These are phyloP conservation scores for Pinus albicaulis DNA, from an alignment of 75 land plant species.

Conservation along the genomic window DNA sequence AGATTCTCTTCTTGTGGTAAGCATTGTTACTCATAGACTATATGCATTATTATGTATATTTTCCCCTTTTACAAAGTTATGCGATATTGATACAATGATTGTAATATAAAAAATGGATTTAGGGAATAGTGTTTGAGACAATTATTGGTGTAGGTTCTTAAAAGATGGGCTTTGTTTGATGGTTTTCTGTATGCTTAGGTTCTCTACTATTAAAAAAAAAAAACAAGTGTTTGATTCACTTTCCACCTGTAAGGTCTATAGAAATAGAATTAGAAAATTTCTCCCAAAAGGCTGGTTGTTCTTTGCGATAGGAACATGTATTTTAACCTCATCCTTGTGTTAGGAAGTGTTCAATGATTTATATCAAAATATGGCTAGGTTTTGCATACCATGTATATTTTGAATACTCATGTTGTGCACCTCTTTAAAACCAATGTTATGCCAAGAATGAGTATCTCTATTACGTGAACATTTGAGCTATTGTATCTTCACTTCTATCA, in stretches of 20 bases:
- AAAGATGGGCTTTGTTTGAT: too few species aligned
- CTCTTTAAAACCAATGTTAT: neutral
- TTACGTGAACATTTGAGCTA: too few species aligned
- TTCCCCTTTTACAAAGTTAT: neutral
- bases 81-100: too few species aligned
- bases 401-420: too few species aligned
- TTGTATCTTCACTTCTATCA: neutral
- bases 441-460: too few species aligned
- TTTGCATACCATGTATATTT: too few species aligned
- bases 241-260: constrained; percentile 97
- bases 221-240: constrained; percentile 88
- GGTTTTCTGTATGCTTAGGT: constrained; percentile 34
- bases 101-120: too few species aligned
- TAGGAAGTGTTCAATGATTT: too few species aligned
- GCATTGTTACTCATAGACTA: neutral
- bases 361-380: too few species aligned
- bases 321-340: neutral
- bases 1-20: constrained; percentile 95
- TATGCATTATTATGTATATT: neutral
- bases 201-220: constrained; percentile 77
- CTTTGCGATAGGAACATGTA: constrained; percentile 60
- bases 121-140: too few species aligned
- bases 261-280: constrained; percentile 90
- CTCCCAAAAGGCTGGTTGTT: constrained; percentile 83
- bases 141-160: too few species aligned